Evolutionary conservation across 805 yeast genomes (phyloP), one percentile per base, ranked within the genome.

Genomic region (Saccharomycopsis capsularis): DNA sequence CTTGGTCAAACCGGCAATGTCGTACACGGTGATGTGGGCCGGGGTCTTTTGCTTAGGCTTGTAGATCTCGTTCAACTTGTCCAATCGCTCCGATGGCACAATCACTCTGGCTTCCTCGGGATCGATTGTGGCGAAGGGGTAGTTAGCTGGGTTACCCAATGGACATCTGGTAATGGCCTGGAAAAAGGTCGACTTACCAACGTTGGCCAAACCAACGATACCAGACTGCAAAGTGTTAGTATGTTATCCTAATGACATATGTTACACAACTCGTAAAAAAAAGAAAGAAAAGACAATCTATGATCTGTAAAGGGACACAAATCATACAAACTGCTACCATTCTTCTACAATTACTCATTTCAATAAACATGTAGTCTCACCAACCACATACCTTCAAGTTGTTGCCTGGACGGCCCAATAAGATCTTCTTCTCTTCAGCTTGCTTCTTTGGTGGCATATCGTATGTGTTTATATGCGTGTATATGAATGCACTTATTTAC

Each of bases 31-130:
- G 68, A 91, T 80, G 64, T 76, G 82, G 16, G 98, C 96, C 52
- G 97, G 97, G 52, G 91, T 89, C 64, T 80, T 80, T 59, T 85
- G 77, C 61, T 87, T 85, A 53, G 97, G 91, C 62, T 78, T 75
- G 75, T 88, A 93, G 60, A 84, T 69, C 45, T 77, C 77, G 60
- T 78, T 75, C 46, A 93, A 75, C 54, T 74, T 76, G 60, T 91
- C 95, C 61, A 93, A 81, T 66, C 95, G 81, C 54, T 84, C 78
- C 53, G 95, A 86, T 60, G 96, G 96, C 53, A 93, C 98, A 57
- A 82, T 79, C 48, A 91, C 96, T 65, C 95, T 81, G 42, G 98
- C 96, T 72, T 91, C 96, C 71, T 93, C 98, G 47, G 99, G 98
- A 59, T 91, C 96, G 64, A 88, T 88, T 49, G 99, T 91, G 39